These are phyloP conservation scores for Pythium apleroticum DNA, from an alignment of 352 stramenopile genomes.

Conservation along the genomic window DNA sequence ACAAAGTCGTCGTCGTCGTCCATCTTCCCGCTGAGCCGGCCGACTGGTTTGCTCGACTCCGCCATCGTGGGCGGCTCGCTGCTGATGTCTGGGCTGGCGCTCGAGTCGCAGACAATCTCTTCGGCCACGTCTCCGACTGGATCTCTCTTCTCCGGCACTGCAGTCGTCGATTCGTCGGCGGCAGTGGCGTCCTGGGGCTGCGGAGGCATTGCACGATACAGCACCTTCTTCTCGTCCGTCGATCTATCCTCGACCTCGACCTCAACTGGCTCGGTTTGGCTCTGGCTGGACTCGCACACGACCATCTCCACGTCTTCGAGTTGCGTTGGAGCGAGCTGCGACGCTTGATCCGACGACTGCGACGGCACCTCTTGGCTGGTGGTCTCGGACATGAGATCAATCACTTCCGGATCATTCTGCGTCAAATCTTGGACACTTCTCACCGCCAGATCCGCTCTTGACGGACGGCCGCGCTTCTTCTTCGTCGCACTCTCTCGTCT, in stretches of 20 bases:
- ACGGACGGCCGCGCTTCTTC: conserved; percentile 11
- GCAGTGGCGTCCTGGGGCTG: not conserved
- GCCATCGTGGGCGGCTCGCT: not conserved
- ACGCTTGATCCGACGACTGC: not conserved
- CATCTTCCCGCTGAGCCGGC: not conserved
- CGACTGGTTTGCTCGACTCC: not conserved
- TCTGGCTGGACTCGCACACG: not conserved
- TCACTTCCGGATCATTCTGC: not conserved
- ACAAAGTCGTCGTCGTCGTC: not conserved
- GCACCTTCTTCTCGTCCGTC: not conserved
- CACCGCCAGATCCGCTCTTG: not conserved
- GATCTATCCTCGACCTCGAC: not conserved
- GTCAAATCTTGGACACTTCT: not conserved
- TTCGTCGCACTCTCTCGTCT: not conserved
- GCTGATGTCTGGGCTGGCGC: not conserved
- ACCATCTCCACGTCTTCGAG: not conserved
- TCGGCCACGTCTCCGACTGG: no score
- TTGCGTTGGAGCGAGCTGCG: not conserved
- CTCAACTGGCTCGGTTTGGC: not conserved
- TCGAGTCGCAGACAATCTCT: not conserved
- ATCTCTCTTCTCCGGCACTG: not conserved
- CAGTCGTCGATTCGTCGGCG: not conserved
- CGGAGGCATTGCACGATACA: not conserved
- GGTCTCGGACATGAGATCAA: not conserved
- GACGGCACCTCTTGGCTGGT: not conserved